Percentiles rank a stretch among this genome's conserved stretches.
Evolutionary conservation across 192 early-diverging fungal species (phyloP).

Genomic region (Coemansia sp.): DNA sequence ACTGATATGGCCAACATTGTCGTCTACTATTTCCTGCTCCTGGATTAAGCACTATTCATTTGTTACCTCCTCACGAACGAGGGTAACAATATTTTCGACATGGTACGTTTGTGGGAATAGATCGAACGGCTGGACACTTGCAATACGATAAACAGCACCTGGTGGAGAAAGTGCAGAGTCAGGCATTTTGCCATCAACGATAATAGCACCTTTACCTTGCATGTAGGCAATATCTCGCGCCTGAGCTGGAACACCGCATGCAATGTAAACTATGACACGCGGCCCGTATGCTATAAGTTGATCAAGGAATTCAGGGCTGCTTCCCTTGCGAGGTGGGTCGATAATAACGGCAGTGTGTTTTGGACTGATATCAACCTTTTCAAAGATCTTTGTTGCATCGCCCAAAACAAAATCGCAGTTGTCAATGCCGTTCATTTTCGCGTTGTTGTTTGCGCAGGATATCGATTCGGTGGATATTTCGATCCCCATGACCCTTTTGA

Average conservation of each 20-base stretch:
- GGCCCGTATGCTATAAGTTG: slow-evolving; percentile 68
- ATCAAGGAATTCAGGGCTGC: slow-evolving; percentile 63
- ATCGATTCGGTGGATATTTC: slow-evolving; percentile 66
- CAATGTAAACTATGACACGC: slow-evolving; percentile 69
- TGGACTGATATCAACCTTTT: slow-evolving; percentile 52
- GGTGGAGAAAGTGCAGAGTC: slow-evolving; percentile 3
- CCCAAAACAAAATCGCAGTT: slow-evolving; percentile 63
- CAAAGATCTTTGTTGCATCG: slow-evolving; percentile 63
- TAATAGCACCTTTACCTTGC: slow-evolving; percentile 46
- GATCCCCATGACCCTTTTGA: slow-evolving; percentile 66
- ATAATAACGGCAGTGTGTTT: slow-evolving; percentile 65
- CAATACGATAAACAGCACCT: slow-evolving; percentile 58
- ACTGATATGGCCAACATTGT: too few species aligned
- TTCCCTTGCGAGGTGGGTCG: slow-evolving; percentile 72
- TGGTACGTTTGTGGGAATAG: slow-evolving; percentile 73
- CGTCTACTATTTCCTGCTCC: background rate
- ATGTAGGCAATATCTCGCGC: slow-evolving; percentile 60
- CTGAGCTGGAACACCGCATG: slow-evolving; percentile 66
- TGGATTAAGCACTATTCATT: background rate
- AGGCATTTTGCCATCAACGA: slow-evolving; percentile 12
- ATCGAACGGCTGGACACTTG: slow-evolving; percentile 66
- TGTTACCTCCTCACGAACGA: slow-evolving; percentile 52
- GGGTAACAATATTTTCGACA: slow-evolving; percentile 66
- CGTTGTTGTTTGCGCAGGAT: slow-evolving; percentile 64
- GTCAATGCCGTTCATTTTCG: slow-evolving; percentile 55